Evolutionary conservation across 306 rosid genomes (phyloP).

Genomic region (Sophora flavescens): DNA sequence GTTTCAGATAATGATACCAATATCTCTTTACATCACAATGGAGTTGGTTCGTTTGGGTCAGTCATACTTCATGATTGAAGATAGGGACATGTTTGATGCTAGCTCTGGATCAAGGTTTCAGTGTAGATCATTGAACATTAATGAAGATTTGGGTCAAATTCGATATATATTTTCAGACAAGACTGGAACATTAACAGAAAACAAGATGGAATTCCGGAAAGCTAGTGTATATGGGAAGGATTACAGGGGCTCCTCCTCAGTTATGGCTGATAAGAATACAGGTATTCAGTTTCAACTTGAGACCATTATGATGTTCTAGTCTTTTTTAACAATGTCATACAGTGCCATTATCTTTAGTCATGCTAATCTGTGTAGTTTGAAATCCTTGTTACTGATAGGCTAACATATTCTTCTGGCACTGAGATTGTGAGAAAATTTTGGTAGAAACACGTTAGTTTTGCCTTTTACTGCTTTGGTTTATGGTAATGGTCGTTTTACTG

Average conservation of each 20-base stretch:
- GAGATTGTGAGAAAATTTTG: constrained; percentile 16
- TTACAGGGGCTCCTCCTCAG: constrained; percentile 64
- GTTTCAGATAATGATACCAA: constrained; percentile 99
- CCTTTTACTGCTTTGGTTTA: constrained; percentile 28
- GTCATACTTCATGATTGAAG: constrained; percentile 98
- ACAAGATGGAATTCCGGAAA: constrained; percentile 93
- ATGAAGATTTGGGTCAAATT: constrained; percentile 98
- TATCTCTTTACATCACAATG: constrained; percentile 96
- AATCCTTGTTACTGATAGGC: constrained; percentile 19
- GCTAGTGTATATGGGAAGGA: constrained; percentile 82
- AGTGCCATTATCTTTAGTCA: constrained; percentile 21
- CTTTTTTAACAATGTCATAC: constrained; percentile 19
- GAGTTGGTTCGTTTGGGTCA: constrained; percentile 98
- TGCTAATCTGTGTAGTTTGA: constrained; percentile 18
- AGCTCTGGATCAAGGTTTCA: constrained; percentile 87
- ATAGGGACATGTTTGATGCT: constrained; percentile 71
- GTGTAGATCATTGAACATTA: constrained; percentile 97
- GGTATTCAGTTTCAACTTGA: constrained; percentile 55
- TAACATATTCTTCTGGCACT: constrained; percentile 16
- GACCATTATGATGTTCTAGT: constrained; percentile 28
- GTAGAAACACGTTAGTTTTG: constrained; percentile 35
- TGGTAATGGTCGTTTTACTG: constrained; percentile 31
- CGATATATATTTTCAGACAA: constrained; percentile 94
- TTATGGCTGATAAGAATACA: constrained; percentile 49
- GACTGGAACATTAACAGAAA: constrained; percentile 97